Evolutionary conservation across 83 land plant species (phyloP).

Genomic region (Diphasiastrum complanatum): DNA sequence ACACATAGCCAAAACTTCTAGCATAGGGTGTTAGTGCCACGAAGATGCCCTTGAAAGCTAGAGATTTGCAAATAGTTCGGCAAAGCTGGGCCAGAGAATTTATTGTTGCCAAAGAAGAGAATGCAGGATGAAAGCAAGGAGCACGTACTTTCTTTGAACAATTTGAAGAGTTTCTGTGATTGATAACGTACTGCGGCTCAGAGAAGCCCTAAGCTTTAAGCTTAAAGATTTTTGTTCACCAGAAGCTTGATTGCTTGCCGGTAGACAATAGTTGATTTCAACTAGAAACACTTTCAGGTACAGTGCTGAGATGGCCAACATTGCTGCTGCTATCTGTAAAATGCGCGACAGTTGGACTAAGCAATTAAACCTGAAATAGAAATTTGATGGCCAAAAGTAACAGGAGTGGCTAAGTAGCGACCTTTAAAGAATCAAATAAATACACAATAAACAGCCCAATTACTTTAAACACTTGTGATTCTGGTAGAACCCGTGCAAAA

Average conservation of each 20-base stretch:
- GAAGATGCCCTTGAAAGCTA: too few species aligned
- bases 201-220: slow-evolving; percentile 5
- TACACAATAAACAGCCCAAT: background rate
- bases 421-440: too few species aligned
- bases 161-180: slow-evolving; percentile 17
- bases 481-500: slow-evolving; percentile 48
- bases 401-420: too few species aligned
- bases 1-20: too few species aligned
- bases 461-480: slow-evolving; percentile 46
- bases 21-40: too few species aligned
- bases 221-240: background rate
- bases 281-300: slow-evolving; percentile 50
- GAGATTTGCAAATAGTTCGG: too few species aligned
- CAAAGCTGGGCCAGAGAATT: too few species aligned
- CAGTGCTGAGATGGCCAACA: slow-evolving; percentile 35
- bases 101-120: too few species aligned
- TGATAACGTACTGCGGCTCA: slow-evolving; percentile 19
- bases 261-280: slow-evolving; percentile 31
- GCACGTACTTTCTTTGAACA: slow-evolving; percentile 2
- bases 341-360: too few species aligned
- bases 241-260: slow-evolving; percentile 6
- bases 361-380: too few species aligned
- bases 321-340: slow-evolving; percentile 39
- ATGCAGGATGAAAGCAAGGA: too few species aligned
- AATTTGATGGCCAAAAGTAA: too few species aligned